Percentiles rank a stretch among this genome's conserved stretches.
Conservation (phyloP, 2,329 filamentous ascomycete genomes). For the Penicillium sp. region DNA sequence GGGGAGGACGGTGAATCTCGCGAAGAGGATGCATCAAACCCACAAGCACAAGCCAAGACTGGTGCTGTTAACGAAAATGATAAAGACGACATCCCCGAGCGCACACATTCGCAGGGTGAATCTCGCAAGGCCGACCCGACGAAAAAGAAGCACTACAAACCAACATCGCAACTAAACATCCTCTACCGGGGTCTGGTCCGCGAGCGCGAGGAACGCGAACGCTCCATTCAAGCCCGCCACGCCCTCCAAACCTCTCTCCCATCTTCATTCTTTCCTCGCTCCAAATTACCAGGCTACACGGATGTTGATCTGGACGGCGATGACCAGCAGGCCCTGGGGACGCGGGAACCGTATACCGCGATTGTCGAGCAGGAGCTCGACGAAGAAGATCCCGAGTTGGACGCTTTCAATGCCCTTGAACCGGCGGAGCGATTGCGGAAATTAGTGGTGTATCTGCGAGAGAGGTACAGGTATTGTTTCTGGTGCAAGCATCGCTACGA, state of each 20-base stretch:
- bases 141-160: constrained; percentile 41
- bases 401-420: constrained; percentile 73
- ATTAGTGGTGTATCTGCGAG: constrained; percentile 69
- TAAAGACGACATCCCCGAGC: constrained; percentile 19
- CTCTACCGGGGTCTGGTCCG: constrained; percentile 77
- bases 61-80: constrained; percentile 14
- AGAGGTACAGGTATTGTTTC: constrained; percentile 81
- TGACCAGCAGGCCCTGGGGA: constrained; percentile 69
- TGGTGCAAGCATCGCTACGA: constrained; percentile 91
- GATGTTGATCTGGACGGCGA: constrained; percentile 72
- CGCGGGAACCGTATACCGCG: constrained; percentile 42
- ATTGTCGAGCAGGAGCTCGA: constrained; percentile 59
- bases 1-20: not conserved
- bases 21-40: not conserved
- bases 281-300: constrained; percentile 64
- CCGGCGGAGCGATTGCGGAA: constrained; percentile 66
- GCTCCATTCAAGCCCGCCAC: constrained; percentile 34
- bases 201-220: constrained; percentile 64
- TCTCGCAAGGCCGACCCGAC: not conserved
- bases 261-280: constrained; percentile 38
- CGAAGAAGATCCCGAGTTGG: constrained; percentile 76
- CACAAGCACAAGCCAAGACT: not conserved
- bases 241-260: constrained; percentile 36
- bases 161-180: constrained; percentile 70
- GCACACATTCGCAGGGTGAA: not conserved